Evolutionary conservation across 2,329 filamentous ascomycete genomes (phyloP).

Genomic region (Aulographum hederae): DNA sequence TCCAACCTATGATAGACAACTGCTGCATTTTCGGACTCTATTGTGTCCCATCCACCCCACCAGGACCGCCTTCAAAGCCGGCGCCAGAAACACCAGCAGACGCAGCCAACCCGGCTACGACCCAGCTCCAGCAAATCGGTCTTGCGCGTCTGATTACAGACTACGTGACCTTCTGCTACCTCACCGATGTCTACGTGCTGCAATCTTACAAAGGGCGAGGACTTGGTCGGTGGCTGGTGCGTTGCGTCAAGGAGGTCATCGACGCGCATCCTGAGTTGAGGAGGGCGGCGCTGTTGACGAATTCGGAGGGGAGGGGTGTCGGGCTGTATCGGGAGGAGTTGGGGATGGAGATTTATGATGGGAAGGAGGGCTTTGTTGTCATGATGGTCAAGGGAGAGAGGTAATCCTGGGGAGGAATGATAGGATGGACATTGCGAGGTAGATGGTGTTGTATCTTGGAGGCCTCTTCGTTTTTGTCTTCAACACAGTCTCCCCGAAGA

Average conservation of each 20-base stretch:
- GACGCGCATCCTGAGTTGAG: constrained; percentile 40
- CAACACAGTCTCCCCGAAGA: no score
- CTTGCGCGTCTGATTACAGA: constrained; percentile 51
- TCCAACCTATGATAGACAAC: constrained; percentile 13
- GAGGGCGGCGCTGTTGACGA: constrained; percentile 7
- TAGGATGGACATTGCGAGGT: no score
- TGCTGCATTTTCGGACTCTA: constrained; percentile 16
- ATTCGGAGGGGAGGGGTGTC: constrained; percentile 1
- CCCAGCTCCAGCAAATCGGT: constrained; percentile 27
- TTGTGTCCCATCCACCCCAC: background rate
- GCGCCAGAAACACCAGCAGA: no score
- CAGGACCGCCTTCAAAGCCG: no score
- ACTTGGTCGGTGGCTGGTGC: constrained; percentile 46
- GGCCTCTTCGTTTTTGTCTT: no score
- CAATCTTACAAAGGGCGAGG: constrained; percentile 41
- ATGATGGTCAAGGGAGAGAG: background rate
- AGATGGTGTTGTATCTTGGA: no score
- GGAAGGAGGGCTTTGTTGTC: background rate
- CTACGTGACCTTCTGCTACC: constrained; percentile 47
- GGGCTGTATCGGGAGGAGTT: constrained; percentile 4
- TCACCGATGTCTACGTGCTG: constrained; percentile 51
- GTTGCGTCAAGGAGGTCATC: constrained; percentile 38
- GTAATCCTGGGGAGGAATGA: background rate
- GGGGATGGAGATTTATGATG: constrained; percentile 1
- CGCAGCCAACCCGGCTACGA: background rate